Base-by-base conservation (phyloP, 257 asterid genomes). In the Solanum microdontum region DNA sequence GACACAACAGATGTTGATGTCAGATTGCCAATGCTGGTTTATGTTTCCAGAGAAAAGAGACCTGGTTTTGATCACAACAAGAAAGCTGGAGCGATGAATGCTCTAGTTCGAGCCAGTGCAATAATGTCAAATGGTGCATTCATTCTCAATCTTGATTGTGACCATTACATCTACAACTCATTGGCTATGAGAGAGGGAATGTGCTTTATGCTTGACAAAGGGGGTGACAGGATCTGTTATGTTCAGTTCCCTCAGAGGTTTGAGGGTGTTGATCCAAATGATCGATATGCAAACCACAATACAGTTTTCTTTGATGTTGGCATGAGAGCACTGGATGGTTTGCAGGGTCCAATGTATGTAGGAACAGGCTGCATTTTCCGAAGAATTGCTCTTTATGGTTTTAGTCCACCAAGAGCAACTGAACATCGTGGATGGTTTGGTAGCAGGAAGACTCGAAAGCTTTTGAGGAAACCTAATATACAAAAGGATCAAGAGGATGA, bases 81-180 rank as follows among this genome's bases (percentile, higher is more conserved):
- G 94, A 96, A 96, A 88, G 98, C 98, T 4, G 99, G 98, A 4
- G 99, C 98, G 2, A 96, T 96, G 98, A 96, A 96, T 85, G 94
- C 98, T 7, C 84, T 95, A n/a, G 99, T 97, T 28, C 95, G 99
- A 0, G 96, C 98, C 10, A 94, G 98, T 87, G 98, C 98, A 3
- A 94, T 97, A 23, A 93, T 97, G 95, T 97, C 99, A 1, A 96
- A 96, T 75, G 98, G 98, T 3, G 92, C 98, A 13, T 96, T 96
- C 93, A 94, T 96, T 76, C 95, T 96, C 26, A 96, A 96, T 85
- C 94, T 96, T 33, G 99, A 96, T 76, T 96, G 99, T 36, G 99
- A 96, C 51, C 99, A 96, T 90, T 95, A 96, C 90, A 92, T 96
- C 84, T 90, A 95, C 87, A 96, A 95, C 70, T 94, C 98, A 13